phyloP scores from a whole-genome alignment of 2,329 filamentous ascomycete species.

The Arthroderma uncinatum region DNA sequence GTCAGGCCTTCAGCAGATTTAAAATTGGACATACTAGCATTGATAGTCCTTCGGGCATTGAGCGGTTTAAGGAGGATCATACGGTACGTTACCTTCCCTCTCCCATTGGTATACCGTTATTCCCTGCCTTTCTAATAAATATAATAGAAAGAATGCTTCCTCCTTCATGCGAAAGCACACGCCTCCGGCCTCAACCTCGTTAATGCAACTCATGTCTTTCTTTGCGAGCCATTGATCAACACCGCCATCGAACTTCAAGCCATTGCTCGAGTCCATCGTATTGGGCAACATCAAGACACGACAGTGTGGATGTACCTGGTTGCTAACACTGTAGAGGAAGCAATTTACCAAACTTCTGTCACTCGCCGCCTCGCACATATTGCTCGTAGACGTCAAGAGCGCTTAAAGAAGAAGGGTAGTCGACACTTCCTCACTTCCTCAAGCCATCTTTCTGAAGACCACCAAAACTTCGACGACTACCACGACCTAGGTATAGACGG shows the following conservation, averaged over 20 bases:
- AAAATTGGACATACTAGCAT: slow-evolving; percentile 65
- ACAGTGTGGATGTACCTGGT: slow-evolving; percentile 94
- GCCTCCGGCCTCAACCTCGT: slow-evolving; percentile 83
- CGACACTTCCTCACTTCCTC: slow-evolving; percentile 9
- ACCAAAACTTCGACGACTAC: background rate
- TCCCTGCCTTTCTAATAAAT: slow-evolving; percentile 18
- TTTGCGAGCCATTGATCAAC: slow-evolving; percentile 89
- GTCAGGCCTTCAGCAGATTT: slow-evolving; percentile 57
- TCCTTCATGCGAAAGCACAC: slow-evolving; percentile 80
- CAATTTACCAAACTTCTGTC: slow-evolving; percentile 80
- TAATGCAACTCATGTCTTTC: slow-evolving; percentile 85
- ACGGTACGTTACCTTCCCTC: slow-evolving; percentile 29
- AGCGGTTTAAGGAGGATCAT: slow-evolving; percentile 65
- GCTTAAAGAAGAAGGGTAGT: background rate
- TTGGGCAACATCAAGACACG: slow-evolving; percentile 77
- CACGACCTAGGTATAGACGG: background rate
- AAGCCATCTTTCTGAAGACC: background rate
- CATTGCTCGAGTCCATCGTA: slow-evolving; percentile 87
- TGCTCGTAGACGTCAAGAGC: slow-evolving; percentile 34
- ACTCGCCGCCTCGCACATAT: slow-evolving; percentile 69
- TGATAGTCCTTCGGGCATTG: slow-evolving; percentile 56
- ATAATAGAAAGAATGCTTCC: slow-evolving; percentile 59
- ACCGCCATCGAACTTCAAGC: slow-evolving; percentile 89
- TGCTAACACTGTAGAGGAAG: slow-evolving; percentile 82
- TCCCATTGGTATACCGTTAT: background rate